Conservation (phyloP, 164 flowering plant genomes). For the Aristolochia contorta region DNA sequence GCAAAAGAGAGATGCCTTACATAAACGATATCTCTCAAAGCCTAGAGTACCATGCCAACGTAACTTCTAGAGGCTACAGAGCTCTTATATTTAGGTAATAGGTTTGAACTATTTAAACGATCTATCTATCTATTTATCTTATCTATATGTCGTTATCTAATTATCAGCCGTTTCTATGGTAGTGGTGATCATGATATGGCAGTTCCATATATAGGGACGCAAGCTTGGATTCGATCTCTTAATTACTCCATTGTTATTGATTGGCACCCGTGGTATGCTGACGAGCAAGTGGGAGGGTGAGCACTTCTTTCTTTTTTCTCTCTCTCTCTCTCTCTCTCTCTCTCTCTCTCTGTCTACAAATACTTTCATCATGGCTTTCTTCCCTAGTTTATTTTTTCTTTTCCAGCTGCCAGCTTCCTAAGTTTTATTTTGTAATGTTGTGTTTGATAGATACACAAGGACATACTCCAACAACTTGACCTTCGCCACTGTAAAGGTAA, state of each 20-base stretch:
- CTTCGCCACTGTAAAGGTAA: slow-evolving; percentile 48
- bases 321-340: background rate
- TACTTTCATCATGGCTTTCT: background rate
- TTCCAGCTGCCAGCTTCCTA: no score
- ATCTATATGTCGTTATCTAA: background rate
- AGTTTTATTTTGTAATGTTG: no score
- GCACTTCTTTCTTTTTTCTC: background rate
- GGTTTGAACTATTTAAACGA: background rate
- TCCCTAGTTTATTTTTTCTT: background rate
- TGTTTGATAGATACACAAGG: slow-evolving; percentile 29
- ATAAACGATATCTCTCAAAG: slow-evolving; percentile 9
- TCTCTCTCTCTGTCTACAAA: background rate
- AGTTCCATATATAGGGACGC: slow-evolving; percentile 30
- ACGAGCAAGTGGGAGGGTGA: slow-evolving; percentile 47
- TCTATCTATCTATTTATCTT: background rate
- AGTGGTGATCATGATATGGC: slow-evolving; percentile 56
- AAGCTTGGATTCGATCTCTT: slow-evolving; percentile 43
- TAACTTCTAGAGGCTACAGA: slow-evolving; percentile 5
- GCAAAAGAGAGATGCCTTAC: slow-evolving; percentile 15
- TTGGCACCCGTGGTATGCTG: slow-evolving; percentile 45
- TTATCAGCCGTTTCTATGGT: background rate
- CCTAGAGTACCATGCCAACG: slow-evolving; percentile 15
- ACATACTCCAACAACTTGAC: slow-evolving; percentile 38
- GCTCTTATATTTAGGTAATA: slow-evolving; percentile 3
- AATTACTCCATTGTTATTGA: slow-evolving; percentile 38